Evolutionary conservation across 2,329 filamentous ascomycete genomes (phyloP), one percentile per base, ranked within the genome.

Genomic region (Xylaria sp.): DNA sequence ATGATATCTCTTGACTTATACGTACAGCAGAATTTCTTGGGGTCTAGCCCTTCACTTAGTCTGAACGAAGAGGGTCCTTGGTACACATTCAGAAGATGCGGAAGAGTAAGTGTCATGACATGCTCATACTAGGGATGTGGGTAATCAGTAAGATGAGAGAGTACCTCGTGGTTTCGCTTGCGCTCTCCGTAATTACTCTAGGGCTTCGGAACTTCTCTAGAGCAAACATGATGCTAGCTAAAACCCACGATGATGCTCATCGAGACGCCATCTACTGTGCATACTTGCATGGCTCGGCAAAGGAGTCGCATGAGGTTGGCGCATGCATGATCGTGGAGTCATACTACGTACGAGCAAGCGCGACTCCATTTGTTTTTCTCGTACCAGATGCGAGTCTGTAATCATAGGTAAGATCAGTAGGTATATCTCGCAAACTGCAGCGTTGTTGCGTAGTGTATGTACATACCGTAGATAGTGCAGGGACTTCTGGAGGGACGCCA

Each of bases 401-500:
- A 30, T 14, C 21, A 24, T 30, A 21, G n/a, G n/a, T 19, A 47
- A n/a, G 42, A 47, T 5, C n/a, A 30, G 24, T 27, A 27, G 24
- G 24, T 12, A 27, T 30, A 24, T 11, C 36, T 55, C 19, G 30
- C 48, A 27, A 55, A 55, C 45, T 47, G 58, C 27, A 47, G 42
- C 14, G 21, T 50, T 32, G 8, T 12, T 57, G 34, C 59, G 21
- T 45, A 45, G 24, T 17, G 45, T 47, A 51, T 17, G 6, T 45
- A 4, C 6, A 17, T 47, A 47, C 7, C 21, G 17, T 9, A 30
- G 48, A 27, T n/a, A 51, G 21, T 19, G 48, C 27, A 61, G 48
- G 42, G 54, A 51, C 60, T 57, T n/a, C 51, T 63, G 51, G 57
- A 34, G 42, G 67, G 34, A 61, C 59, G 53, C 57, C 32, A 66